These are phyloP conservation scores for Trichophyton mentagrophytes DNA, from an alignment of 2,329 filamentous ascomycete species.

Conservation along the genomic window DNA sequence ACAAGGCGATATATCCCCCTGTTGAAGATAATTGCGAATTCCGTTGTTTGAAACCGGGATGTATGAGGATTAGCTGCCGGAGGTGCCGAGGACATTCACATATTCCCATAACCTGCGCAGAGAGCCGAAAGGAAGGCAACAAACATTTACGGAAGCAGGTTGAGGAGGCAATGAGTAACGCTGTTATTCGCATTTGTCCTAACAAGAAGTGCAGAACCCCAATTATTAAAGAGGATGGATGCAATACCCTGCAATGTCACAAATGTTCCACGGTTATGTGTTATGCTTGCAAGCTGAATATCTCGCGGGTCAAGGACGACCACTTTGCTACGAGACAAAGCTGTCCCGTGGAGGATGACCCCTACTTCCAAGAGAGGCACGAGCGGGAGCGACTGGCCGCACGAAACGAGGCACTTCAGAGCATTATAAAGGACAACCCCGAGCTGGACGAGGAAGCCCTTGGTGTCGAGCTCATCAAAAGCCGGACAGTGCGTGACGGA, in stretches of 20 bases:
- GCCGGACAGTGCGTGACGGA: not conserved
- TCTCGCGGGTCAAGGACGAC: slow-evolving; percentile 46
- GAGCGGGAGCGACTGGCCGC: slow-evolving; percentile 39
- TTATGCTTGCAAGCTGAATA: slow-evolving; percentile 49
- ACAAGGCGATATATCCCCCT: slow-evolving; percentile 58
- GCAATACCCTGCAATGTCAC: slow-evolving; percentile 71
- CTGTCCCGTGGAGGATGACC: not conserved
- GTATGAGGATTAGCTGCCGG: slow-evolving; percentile 52
- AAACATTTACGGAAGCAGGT: slow-evolving; percentile 51
- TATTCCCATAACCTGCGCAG: slow-evolving; percentile 57
- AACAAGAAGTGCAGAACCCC: slow-evolving; percentile 49
- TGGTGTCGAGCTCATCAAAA: slow-evolving; percentile 38
- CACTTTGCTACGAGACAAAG: slow-evolving; percentile 43
- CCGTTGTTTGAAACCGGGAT: slow-evolving; percentile 53
- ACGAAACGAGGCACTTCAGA: slow-evolving; percentile 42
- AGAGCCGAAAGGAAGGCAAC: slow-evolving; percentile 48
- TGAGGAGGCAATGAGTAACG: slow-evolving; percentile 74
- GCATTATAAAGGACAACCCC: slow-evolving; percentile 47
- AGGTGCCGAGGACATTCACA: slow-evolving; percentile 58
- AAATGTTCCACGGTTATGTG: slow-evolving; percentile 43
- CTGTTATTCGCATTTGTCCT: slow-evolving; percentile 59
- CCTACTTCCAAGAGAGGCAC: slow-evolving; percentile 14
- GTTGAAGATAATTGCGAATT: slow-evolving; percentile 60
- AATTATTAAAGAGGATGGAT: slow-evolving; percentile 67
- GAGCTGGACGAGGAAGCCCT: slow-evolving; percentile 46